Evolutionary conservation across 257 asterid genomes (phyloP).

Genomic region (Ilex asprella): DNA sequence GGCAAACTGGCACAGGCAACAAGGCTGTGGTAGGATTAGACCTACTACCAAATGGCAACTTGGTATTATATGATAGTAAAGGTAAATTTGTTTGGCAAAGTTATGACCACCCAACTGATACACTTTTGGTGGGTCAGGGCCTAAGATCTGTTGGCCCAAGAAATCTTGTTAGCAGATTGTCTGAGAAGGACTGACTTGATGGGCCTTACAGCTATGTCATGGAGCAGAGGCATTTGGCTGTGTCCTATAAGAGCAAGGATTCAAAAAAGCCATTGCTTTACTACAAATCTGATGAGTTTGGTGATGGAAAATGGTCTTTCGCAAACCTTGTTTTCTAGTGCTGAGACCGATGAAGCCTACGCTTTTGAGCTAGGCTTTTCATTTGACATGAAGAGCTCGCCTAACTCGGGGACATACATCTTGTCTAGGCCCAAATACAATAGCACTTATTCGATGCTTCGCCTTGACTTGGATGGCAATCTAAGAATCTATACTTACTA

Average conservation of each 20-base stretch:
- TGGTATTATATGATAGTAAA: constrained; percentile 17
- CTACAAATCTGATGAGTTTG: constrained; percentile 32
- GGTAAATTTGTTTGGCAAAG: constrained; percentile 26
- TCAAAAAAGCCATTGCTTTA: constrained; percentile 9
- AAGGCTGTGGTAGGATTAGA: constrained; percentile 21
- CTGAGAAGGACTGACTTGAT: constrained; percentile 9
- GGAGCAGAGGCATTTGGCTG: constrained; percentile 15
- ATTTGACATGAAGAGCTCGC: constrained; percentile 20
- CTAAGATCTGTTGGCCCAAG: constrained; percentile 14
- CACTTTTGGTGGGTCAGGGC: constrained; percentile 26
- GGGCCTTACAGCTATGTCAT: constrained; percentile 23
- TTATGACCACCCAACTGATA: constrained; percentile 27
- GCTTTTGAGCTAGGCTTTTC: constrained; percentile 35
- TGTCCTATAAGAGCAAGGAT: constrained; percentile 17
- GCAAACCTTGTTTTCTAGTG: constrained; percentile 23
- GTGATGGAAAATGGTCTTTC: constrained; percentile 21
- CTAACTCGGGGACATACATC: constrained; percentile 16
- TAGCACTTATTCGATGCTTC: constrained; percentile 30
- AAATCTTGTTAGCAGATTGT: constrained; percentile 18
- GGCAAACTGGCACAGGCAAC: constrained; percentile 24
- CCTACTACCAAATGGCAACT: constrained; percentile 19
- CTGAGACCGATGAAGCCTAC: constrained; percentile 9
- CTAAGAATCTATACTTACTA: constrained; percentile 31
- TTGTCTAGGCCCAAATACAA: constrained; percentile 39
- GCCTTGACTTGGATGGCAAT: constrained; percentile 43